A percentile compares a stretch with the other conserved stretches of the same genome.
Conservation (phyloP, 1,284 basidiomycete species). For the Ganoderma lucidum region DNA sequence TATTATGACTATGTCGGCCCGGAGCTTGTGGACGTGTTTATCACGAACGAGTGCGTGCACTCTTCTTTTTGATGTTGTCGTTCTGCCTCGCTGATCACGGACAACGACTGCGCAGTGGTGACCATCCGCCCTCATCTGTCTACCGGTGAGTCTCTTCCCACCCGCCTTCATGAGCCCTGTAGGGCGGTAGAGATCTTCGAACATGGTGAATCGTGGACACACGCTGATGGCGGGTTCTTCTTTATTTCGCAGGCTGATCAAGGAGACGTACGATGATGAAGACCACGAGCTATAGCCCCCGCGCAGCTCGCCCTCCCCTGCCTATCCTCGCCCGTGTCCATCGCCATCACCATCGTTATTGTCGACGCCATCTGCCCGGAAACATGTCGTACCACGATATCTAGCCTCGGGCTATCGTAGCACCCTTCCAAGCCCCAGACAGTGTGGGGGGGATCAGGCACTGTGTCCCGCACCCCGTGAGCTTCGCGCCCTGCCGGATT, state of each 20-base stretch:
- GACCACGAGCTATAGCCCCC: constrained; percentile 72
- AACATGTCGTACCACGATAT: background rate
- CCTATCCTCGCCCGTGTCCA: background rate
- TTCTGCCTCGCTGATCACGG: constrained; percentile 4
- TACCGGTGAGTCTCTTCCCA: constrained; percentile 63
- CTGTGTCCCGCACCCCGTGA: too few species aligned
- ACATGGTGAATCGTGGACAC: background rate
- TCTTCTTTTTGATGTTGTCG: background rate
- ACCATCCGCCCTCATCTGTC: constrained; percentile 92
- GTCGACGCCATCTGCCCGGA: background rate
- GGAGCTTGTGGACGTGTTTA: constrained; percentile 92
- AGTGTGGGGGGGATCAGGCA: too few species aligned
- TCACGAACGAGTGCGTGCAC: constrained; percentile 91
- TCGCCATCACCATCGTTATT: background rate
- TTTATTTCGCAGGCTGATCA: constrained; percentile 66
- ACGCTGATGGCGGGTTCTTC: constrained; percentile 26
- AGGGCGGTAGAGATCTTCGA: background rate
- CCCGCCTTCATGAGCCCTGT: background rate
- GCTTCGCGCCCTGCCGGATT: too few species aligned
- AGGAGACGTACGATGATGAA: constrained; percentile 93
- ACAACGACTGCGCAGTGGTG: constrained; percentile 65
- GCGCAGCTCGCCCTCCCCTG: background rate
- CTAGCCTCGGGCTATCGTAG: too few species aligned
- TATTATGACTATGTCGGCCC: constrained; percentile 96
- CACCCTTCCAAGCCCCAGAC: too few species aligned